Conservation (phyloP, 495 filamentous ascomycete genomes). For the Aspergillus wentii region DNA sequence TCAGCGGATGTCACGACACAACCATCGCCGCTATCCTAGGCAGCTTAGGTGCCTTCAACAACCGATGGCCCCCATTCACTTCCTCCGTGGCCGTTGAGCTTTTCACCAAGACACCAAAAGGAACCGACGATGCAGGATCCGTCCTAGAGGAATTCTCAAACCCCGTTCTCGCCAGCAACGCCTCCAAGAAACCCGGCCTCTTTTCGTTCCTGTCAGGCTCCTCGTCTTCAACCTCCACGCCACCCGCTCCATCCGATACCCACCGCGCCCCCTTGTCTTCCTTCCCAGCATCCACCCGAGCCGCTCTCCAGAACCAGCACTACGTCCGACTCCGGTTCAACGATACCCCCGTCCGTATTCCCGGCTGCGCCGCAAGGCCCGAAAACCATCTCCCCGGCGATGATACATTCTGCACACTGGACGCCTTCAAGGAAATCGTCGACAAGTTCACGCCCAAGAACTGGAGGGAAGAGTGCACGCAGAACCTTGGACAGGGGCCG, state of each 20-base stretch:
- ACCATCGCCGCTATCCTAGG: conserved; percentile 77
- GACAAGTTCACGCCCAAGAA: conserved; percentile 81
- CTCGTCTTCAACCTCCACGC: conserved; percentile 12
- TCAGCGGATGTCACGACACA: conserved; percentile 93
- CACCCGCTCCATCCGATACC: conserved; percentile 22
- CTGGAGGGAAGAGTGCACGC: conserved; percentile 71
- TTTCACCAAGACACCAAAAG: conserved; percentile 50
- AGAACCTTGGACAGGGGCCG: conserved; percentile 52
- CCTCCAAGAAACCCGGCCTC: conserved; percentile 14
- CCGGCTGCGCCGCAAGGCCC: conserved; percentile 63
- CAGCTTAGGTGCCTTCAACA: conserved; percentile 72
- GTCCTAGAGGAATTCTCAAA: conserved; percentile 24
- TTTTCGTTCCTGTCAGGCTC: conserved; percentile 28
- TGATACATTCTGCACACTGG: conserved; percentile 86
- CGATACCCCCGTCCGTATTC: conserved; percentile 72
- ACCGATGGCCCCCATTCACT: conserved; percentile 86
- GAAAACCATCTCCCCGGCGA: conserved; percentile 88
- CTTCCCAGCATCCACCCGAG: conserved; percentile 27
- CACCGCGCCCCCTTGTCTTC: conserved; percentile 28
- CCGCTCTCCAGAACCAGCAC: conserved; percentile 56
- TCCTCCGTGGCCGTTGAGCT: conserved; percentile 89
- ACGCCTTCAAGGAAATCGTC: conserved; percentile 86
- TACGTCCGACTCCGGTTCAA: conserved; percentile 97
- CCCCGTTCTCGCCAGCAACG: conserved; percentile 8
- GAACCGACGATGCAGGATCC: conserved; percentile 1